phyloP scores from a whole-genome alignment of 495 filamentous ascomycete species.

The Cryomyces minteri region DNA sequence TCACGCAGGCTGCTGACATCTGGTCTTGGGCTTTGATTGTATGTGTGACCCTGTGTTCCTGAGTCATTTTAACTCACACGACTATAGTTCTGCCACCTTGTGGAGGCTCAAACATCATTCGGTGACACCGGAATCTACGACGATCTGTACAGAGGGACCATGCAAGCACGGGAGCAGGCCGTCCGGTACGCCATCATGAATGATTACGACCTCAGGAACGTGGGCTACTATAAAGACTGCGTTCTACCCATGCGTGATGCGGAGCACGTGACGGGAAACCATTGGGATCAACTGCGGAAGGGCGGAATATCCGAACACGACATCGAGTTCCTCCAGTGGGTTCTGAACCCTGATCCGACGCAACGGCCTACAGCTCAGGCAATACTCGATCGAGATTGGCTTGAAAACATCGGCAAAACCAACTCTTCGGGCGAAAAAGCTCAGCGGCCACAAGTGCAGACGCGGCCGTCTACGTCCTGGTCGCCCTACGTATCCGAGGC shows the following conservation, averaged over 20 bases:
- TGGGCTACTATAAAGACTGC: constrained; percentile 4
- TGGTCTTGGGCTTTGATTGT: constrained; percentile 5
- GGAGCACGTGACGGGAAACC: neutral
- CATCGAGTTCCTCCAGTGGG: constrained; percentile 2
- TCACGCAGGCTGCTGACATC: constrained; percentile 4
- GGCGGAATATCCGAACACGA: constrained; percentile 1
- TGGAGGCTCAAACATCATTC: constrained; percentile 3
- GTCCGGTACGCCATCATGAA: constrained; percentile 1
- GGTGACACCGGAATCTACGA: constrained; percentile 4
- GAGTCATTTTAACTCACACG: too few relatives aligned
- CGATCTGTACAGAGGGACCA: neutral
- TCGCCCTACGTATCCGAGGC: too few relatives aligned
- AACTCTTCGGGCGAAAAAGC: too few relatives aligned
- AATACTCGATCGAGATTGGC: constrained; percentile 1
- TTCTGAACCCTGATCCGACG: constrained; percentile 2
- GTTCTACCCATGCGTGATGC: neutral
- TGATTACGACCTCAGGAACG: constrained; percentile 2
- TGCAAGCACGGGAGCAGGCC: constrained; percentile 2
- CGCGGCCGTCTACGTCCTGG: too few relatives aligned
- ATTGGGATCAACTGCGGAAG: constrained; percentile 2
- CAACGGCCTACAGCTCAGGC: constrained; percentile 1
- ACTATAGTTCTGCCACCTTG: constrained; percentile 1
- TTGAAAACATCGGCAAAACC: neutral
- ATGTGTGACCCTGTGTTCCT: too few relatives aligned
- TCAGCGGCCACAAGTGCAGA: too few relatives aligned